Evolutionary conservation across 73 alveolate genomes (phyloP).

Genomic region (Paraurostyla sp.): DNA sequence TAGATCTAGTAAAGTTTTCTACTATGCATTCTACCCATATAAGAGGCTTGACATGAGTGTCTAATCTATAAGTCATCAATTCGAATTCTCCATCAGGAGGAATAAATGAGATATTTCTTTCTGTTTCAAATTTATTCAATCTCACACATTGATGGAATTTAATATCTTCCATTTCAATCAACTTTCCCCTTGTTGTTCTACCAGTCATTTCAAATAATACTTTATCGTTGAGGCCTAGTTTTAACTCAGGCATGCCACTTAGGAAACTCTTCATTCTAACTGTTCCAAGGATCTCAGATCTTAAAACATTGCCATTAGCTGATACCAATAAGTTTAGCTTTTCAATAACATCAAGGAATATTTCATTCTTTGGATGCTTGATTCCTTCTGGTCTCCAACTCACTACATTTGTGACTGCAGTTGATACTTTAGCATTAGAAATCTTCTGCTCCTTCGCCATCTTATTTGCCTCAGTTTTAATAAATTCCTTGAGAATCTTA

Average conservation of each 20-base stretch:
- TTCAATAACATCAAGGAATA: conserved; percentile 91
- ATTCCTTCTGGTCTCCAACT: conserved; percentile 96
- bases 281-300: conserved; percentile 93
- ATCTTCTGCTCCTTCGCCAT: conserved; percentile 74
- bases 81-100: conserved; percentile 99
- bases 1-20: conserved; percentile 74
- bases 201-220: conserved; percentile 93
- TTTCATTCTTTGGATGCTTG: conserved; percentile 95
- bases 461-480: conserved; percentile 96
- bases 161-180: conserved; percentile 95
- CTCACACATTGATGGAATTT: conserved; percentile 97
- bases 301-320: conserved; percentile 88
- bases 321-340: conserved; percentile 84
- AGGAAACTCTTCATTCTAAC: conserved; percentile 87
- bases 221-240: conserved; percentile 97
- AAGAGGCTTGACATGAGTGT: conserved; percentile 88
- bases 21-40: conserved; percentile 90
- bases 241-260: conserved; percentile 86
- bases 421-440: conserved; percentile 78
- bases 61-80: conserved; percentile 96
- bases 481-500: conserved; percentile 93
- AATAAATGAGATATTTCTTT: conserved; percentile 96
- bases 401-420: conserved; percentile 92
- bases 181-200: conserved; percentile 79
- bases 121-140: conserved; percentile 93